These are phyloP conservation scores for Hibiscus tridactylites DNA, from an alignment of 345 rosid species.

Conservation along the genomic window DNA sequence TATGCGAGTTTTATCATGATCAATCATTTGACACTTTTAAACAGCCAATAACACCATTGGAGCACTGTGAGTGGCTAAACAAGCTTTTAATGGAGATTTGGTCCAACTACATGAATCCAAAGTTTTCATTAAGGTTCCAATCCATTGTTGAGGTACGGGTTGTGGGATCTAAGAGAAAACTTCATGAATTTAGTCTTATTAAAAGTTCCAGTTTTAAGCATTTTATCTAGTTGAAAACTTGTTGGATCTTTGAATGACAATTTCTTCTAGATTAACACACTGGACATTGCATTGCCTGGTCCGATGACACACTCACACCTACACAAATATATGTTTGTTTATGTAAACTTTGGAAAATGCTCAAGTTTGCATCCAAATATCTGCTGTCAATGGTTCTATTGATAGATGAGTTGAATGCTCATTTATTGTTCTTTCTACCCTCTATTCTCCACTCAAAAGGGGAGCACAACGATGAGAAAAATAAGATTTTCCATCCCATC, in stretches of 20 bases:
- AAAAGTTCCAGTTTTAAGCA: not conserved
- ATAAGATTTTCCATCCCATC: too few relatives aligned
- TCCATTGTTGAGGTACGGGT: slow-evolving; percentile 70
- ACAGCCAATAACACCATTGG: slow-evolving; percentile 81
- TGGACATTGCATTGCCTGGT: not conserved
- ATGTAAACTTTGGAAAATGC: not conserved
- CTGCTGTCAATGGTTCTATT: not conserved
- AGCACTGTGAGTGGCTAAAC: slow-evolving; percentile 94
- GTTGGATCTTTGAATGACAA: not conserved
- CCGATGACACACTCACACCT: not conserved
- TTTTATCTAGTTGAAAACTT: not conserved
- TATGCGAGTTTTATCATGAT: slow-evolving; percentile 3
- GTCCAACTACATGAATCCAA: slow-evolving; percentile 59
- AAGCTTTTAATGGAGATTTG: slow-evolving; percentile 78
- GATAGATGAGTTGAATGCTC: not conserved
- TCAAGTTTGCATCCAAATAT: not conserved
- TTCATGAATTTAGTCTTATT: not conserved
- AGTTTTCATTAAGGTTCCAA: slow-evolving; percentile 59
- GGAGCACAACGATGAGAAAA: too few relatives aligned
- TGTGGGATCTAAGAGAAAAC: not conserved
- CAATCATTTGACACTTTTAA: slow-evolving; percentile 9
- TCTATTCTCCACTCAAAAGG: not conserved
- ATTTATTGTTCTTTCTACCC: not conserved
- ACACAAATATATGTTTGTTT: not conserved
- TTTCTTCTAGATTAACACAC: not conserved